Conservation (phyloP, 495 filamentous ascomycete genomes). For the Apodospora peruviana region DNA sequence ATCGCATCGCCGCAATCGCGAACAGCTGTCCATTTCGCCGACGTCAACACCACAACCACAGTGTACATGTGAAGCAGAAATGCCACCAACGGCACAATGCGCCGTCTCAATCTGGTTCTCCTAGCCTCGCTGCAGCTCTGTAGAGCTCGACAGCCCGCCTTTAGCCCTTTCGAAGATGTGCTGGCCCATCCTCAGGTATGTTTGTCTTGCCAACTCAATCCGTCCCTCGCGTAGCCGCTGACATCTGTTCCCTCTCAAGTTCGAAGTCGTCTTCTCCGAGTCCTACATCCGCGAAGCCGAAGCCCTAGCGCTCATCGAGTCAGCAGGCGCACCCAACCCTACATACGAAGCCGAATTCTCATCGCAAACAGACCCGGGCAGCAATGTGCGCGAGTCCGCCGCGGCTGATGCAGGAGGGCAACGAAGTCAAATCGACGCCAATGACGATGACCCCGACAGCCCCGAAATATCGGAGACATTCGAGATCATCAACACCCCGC, state of each 20-base stretch:
- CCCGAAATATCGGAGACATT: constrained; percentile 46
- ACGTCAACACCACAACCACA: constrained; percentile 1
- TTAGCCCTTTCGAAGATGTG: constrained; percentile 79
- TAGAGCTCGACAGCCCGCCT: constrained; percentile 38
- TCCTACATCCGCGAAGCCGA: constrained; percentile 66
- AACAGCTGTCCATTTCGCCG: constrained; percentile 6
- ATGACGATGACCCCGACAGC: constrained; percentile 12
- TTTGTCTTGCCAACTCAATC: background rate
- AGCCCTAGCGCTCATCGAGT: constrained; percentile 54
- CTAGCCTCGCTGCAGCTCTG: constrained; percentile 35
- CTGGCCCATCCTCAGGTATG: constrained; percentile 85
- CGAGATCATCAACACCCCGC: constrained; percentile 66
- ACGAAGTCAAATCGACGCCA: background rate
- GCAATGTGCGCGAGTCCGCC: constrained; percentile 25
- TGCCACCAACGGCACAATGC: constrained; percentile 43
- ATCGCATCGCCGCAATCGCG: background rate
- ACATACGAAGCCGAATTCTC: constrained; percentile 28
- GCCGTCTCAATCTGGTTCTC: constrained; percentile 36
- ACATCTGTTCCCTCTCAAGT: constrained; percentile 42
- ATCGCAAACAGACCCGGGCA: constrained; percentile 30
- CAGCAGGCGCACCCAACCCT: constrained; percentile 16
- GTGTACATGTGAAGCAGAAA: constrained; percentile 24
- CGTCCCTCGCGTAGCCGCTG: background rate
- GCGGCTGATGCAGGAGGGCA: constrained; percentile 18
- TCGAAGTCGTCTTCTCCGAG: constrained; percentile 73